Conservation (phyloP, 106 monocot genomes). For the Apostasia shenzhenica region DNA sequence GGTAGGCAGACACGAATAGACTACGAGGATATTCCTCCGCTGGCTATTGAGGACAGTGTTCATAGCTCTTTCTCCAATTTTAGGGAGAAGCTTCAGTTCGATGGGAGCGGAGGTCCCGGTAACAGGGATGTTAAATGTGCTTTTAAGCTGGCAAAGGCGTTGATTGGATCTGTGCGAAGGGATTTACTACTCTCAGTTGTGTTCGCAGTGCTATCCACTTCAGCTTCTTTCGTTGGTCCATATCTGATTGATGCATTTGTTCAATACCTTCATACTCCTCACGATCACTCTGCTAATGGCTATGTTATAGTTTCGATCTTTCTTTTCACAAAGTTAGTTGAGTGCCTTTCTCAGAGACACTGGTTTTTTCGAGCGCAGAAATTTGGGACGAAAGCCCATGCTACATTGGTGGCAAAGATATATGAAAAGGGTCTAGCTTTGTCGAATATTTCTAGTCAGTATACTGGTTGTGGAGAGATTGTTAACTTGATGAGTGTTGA, state of each 20-base stretch:
- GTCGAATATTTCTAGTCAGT: constrained; percentile 39
- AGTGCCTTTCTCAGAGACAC: constrained; percentile 45
- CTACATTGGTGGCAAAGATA: constrained; percentile 37
- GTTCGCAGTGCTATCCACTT: constrained; percentile 20
- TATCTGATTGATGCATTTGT: constrained; percentile 41
- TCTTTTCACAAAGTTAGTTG: constrained; percentile 34
- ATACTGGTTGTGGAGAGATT: constrained; percentile 45
- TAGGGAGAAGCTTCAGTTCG: constrained; percentile 39
- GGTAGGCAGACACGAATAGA: constrained; percentile 76
- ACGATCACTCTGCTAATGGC: constrained; percentile 21
- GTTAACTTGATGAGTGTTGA: constrained; percentile 65
- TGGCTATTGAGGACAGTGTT: constrained; percentile 54
- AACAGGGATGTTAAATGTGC: not conserved
- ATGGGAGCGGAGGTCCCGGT: not conserved
- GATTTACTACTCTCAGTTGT: constrained; percentile 16
- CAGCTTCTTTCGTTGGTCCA: constrained; percentile 37
- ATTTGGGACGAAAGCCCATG: constrained; percentile 19
- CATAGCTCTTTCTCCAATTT: constrained; percentile 68
- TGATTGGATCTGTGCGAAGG: constrained; percentile 19
- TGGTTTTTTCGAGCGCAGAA: constrained; percentile 48
- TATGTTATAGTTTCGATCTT: constrained; percentile 45
- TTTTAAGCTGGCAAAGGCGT: constrained; percentile 25
- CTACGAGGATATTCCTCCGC: constrained; percentile 59
- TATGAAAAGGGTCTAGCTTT: constrained; percentile 56
- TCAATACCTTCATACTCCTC: constrained; percentile 30